A percentile compares a stretch with the other conserved stretches of the same genome.
Evolutionary conservation across 1,284 basidiomycete genomes (phyloP).

Genomic region (Inonotus hispidus): DNA sequence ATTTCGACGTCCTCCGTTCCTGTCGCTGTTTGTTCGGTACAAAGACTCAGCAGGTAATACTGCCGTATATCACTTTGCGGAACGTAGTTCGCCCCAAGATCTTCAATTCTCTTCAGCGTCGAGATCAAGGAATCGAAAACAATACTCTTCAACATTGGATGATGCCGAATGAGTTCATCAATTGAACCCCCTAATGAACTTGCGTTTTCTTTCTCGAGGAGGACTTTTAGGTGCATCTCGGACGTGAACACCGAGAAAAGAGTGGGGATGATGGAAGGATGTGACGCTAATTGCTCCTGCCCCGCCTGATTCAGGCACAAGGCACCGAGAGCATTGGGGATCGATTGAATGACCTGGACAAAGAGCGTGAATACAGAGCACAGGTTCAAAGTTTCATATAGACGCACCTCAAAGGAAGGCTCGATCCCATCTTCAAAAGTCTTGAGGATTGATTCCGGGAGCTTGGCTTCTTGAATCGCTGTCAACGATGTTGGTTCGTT

Average conservation of each 20-base stretch:
- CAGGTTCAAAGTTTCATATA: background rate
- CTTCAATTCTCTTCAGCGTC: constrained; percentile 69
- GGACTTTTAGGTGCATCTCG: constrained; percentile 78
- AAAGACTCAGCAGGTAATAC: constrained; percentile 55
- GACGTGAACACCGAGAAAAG: constrained; percentile 87
- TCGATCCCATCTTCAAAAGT: constrained; percentile 84
- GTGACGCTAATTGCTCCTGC: constrained; percentile 73
- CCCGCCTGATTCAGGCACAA: constrained; percentile 92
- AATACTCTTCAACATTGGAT: constrained; percentile 78
- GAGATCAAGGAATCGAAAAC: constrained; percentile 75
- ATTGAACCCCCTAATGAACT: constrained; percentile 84
- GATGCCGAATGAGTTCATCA: constrained; percentile 95
- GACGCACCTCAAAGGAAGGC: constrained; percentile 76
- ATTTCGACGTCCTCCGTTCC: constrained; percentile 25
- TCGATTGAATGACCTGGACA: constrained; percentile 77
- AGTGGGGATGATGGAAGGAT: constrained; percentile 76
- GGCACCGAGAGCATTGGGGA: constrained; percentile 96
- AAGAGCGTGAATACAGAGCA: constrained; percentile 2
- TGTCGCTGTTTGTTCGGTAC: constrained; percentile 23
- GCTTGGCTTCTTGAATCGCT: constrained; percentile 87
- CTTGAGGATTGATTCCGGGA: constrained; percentile 88
- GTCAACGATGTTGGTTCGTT: constrained; percentile 95
- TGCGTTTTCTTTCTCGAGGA: constrained; percentile 92
- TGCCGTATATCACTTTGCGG: constrained; percentile 54
- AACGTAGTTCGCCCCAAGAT: constrained; percentile 57